A percentile compares a stretch with the other conserved stretches of the same genome.
Conservation (phyloP, 1,139 yeast species). For the Eremothecium sinecaudum region DNA sequence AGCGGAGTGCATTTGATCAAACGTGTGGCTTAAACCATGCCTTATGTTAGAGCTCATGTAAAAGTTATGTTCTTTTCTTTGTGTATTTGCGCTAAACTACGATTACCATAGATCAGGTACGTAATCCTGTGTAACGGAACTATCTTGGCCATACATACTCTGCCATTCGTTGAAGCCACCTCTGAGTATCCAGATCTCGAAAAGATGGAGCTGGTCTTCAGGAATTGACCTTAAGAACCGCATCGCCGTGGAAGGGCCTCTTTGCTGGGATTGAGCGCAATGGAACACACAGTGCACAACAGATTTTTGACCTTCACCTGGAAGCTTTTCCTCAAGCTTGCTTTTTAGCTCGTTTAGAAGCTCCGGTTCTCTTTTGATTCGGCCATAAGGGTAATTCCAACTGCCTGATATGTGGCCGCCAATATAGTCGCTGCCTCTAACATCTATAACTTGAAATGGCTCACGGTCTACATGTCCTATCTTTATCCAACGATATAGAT, state of each 20-base stretch:
- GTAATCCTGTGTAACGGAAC: constrained; percentile 58
- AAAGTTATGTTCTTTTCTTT: neutral
- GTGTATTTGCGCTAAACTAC: constrained; percentile 6
- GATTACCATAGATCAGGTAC: constrained; percentile 46
- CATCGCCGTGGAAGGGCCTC: constrained; percentile 83
- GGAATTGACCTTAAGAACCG: constrained; percentile 49
- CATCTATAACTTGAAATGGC: constrained; percentile 67
- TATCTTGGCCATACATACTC: constrained; percentile 56
- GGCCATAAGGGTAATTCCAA: constrained; percentile 23
- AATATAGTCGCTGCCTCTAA: constrained; percentile 68
- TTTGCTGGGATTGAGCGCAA: constrained; percentile 79
- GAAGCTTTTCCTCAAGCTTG: constrained; percentile 29
- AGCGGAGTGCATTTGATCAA: constrained; percentile 86
- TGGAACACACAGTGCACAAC: constrained; percentile 61
- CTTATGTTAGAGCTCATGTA: constrained; percentile 1
- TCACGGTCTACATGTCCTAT: constrained; percentile 15
- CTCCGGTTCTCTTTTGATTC: constrained; percentile 55
- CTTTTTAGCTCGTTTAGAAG: constrained; percentile 56
- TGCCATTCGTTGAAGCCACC: constrained; percentile 92
- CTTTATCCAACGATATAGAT: constrained; percentile 24
- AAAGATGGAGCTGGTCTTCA: constrained; percentile 33
- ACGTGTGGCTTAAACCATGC: no score
- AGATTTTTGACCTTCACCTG: constrained; percentile 21
- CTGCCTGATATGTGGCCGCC: constrained; percentile 38
- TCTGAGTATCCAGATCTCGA: constrained; percentile 58